Conservation (phyloP, 306 rosid genomes). For the Rosa rugosa region DNA sequence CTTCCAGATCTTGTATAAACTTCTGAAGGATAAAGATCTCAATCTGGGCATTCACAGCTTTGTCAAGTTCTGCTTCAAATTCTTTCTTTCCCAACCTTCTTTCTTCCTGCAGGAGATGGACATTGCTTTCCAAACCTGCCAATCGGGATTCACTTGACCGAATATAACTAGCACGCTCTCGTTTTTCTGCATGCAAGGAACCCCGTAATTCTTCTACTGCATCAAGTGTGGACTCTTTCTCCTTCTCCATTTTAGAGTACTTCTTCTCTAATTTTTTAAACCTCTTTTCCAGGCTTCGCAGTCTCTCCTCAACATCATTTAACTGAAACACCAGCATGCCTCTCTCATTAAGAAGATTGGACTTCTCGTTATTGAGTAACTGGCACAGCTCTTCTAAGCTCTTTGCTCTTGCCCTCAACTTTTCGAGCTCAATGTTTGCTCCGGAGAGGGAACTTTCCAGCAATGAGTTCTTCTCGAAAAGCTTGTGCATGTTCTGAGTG, state of each 20-base stretch:
- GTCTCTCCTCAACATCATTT: conserved; percentile 66
- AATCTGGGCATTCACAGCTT: conserved; percentile 84
- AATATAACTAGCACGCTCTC: conserved; percentile 57
- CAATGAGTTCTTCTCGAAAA: conserved; percentile 68
- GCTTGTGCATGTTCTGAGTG: conserved; percentile 85
- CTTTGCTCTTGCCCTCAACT: conserved; percentile 67
- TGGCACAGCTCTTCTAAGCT: conserved; percentile 83
- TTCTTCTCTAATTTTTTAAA: conserved; percentile 72
- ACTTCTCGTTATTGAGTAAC: conserved; percentile 69
- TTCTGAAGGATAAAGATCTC: conserved; percentile 93
- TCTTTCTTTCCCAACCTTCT: conserved; percentile 64
- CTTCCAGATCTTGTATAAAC: conserved; percentile 90
- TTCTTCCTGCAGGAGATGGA: conserved; percentile 62
- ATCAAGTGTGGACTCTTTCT: conserved; percentile 51
- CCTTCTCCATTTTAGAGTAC: conserved; percentile 67
- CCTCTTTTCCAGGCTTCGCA: conserved; percentile 67
- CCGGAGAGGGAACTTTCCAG: conserved; percentile 74
- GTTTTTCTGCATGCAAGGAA: conserved; percentile 60
- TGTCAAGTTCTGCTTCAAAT: conserved; percentile 84
- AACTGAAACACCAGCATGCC: conserved; percentile 57
- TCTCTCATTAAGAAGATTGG: conserved; percentile 70
- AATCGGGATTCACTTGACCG: conserved; percentile 62
- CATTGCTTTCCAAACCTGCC: conserved; percentile 57
- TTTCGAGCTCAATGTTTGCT: conserved; percentile 81
- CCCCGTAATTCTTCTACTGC: conserved; percentile 67